Conservation (phyloP, 305 asterid genomes). For the Euphrasia arctica region DNA sequence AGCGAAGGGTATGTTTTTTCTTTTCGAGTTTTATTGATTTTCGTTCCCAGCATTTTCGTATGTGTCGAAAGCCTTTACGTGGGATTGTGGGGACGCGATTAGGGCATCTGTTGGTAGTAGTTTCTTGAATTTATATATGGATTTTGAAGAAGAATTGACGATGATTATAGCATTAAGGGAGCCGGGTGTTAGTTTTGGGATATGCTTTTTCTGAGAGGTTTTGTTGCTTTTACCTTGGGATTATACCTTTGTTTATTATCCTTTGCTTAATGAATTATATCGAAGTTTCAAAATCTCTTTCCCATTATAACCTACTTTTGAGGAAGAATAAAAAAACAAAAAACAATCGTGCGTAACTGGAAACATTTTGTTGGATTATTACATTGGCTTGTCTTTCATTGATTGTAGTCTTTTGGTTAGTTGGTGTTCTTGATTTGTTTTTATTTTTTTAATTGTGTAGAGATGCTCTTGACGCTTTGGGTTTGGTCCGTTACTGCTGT, state of each 20-base stretch:
- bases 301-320: background rate
- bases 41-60: background rate
- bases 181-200: background rate
- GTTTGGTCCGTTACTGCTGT: constrained; percentile 88
- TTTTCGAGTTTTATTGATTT: background rate
- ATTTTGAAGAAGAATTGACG: background rate
- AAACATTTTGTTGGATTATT: background rate
- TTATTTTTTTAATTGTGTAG: constrained; percentile 32
- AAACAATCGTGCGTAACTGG: background rate
- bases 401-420: background rate
- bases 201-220: too few relatives aligned
- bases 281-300: too few relatives aligned
- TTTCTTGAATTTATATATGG: background rate
- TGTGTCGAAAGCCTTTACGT: background rate
- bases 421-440: constrained; percentile 5
- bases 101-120: background rate
- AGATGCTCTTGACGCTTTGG: constrained; percentile 85
- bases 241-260: too few relatives aligned
- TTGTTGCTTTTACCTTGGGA: too few relatives aligned
- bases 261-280: too few relatives aligned
- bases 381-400: background rate
- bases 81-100: too few relatives aligned
- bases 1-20: constrained; percentile 61
- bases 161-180: background rate
- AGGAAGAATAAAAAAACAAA: too few relatives aligned